Evolutionary conservation across 208 protist genomes (phyloP), one percentile per base, ranked within the genome.

Genomic region (Leishmania arabica): DNA sequence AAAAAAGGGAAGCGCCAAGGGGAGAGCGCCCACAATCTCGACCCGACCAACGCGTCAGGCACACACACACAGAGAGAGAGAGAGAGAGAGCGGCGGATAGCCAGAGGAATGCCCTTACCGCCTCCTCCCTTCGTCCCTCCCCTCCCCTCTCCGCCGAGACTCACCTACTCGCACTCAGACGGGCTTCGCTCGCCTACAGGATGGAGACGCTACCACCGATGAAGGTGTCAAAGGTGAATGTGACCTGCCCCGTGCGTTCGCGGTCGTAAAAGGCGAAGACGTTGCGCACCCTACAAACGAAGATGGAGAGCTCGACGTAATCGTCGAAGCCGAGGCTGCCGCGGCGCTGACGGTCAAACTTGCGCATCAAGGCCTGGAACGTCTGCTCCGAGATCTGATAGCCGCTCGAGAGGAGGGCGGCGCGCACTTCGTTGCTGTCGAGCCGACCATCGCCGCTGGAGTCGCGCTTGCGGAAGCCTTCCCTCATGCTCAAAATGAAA

Each of bases 241-340:
- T 93, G 58, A 93, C 92, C 84, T 90, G 89, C 7, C 90, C 91
- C 17, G 83, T 91, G 69, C 87, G 88, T 77, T 95, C 78, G 37
- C 90, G 86, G 72, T 95, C 89, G 79, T 96, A 91, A 81, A 96
- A 94, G 37, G 79, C 69, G 66, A 95, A 97, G 37, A 89, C 87
- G 77, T 95, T 90, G 45, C 92, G 86, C 42, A 85, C 83, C 79
- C 92, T 95, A 34, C 88, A 90, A 3, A 97, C 79, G 71, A 96
- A 96, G 73, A 97, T 92, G 76, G 94, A 97, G n/a, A 96, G 86
- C 77, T 97, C 91, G 53, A 97, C 91, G 84, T 97, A 97, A 78
- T 97, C 94, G 78, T 97, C 94, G 69, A 97, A 95, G 77, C 87
- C 91, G 58, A 97, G 88, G 68, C 84, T 88, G 79, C 92, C 94